These are phyloP conservation scores for Penicillium sp. DNA, from an alignment of 2,329 filamentous ascomycete genomes.

Conservation along the genomic window DNA sequence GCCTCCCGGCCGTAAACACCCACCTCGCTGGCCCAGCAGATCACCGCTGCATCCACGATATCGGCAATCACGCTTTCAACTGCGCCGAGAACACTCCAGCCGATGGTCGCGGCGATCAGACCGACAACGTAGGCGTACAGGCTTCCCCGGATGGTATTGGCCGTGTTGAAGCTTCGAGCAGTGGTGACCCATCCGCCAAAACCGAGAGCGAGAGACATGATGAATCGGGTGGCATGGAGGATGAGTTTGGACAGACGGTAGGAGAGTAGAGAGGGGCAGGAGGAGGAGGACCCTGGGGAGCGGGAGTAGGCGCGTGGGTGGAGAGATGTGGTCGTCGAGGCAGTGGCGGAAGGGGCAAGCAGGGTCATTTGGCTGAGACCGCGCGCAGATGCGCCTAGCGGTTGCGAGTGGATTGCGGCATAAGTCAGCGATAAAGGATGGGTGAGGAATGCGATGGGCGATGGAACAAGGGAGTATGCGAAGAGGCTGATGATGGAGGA, in stretches of 20 bases:
- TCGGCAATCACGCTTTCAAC: slow-evolving; percentile 85
- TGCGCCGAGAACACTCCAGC: slow-evolving; percentile 84
- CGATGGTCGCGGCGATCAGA: slow-evolving; percentile 85
- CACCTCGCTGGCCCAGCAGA: slow-evolving; percentile 91
- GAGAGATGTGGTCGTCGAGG: slow-evolving; percentile 51
- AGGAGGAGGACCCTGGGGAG: slow-evolving; percentile 30
- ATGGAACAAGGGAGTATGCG: slow-evolving; percentile 74
- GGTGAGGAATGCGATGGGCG: slow-evolving; percentile 76
- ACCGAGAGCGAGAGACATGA: slow-evolving; percentile 83
- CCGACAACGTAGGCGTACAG: slow-evolving; percentile 93
- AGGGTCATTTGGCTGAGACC: slow-evolving; percentile 78
- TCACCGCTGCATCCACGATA: slow-evolving; percentile 78
- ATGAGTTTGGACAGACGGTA: slow-evolving; percentile 89
- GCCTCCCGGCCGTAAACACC: slow-evolving; percentile 56
- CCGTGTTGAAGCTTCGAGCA: slow-evolving; percentile 63
- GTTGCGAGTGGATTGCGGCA: slow-evolving; percentile 85
- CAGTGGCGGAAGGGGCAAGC: slow-evolving; percentile 61
- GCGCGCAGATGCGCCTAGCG: slow-evolving; percentile 68
- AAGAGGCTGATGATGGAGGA: slow-evolving; percentile 64
- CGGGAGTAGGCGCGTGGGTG: slow-evolving; percentile 41
- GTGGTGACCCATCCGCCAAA: slow-evolving; percentile 97
- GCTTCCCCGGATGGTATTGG: slow-evolving; percentile 59
- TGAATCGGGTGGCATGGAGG: slow-evolving; percentile 80
- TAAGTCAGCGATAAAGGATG: slow-evolving; percentile 91
- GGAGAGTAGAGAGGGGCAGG: slow-evolving; percentile 61